Base-by-base conservation (phyloP, 2,329 filamentous ascomycete genomes). In the Xylaria sp. region DNA sequence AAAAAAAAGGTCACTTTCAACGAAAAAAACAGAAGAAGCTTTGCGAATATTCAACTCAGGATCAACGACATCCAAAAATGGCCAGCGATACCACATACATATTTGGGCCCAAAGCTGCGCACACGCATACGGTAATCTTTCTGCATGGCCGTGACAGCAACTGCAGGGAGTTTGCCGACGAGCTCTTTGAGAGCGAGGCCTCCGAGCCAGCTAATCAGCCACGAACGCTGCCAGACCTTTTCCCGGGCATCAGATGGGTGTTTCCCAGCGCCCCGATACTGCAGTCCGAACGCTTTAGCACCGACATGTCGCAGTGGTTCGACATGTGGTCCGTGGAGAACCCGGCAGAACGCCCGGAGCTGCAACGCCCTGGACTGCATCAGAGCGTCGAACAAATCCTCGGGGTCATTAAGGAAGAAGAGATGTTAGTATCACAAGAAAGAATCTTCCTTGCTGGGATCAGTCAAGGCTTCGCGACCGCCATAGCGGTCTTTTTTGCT, bases 321-420 rank as follows among this genome's bases (percentile, higher is more conserved):
- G 78, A 79, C 83, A 85, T 66, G 83, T 83, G 56, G 87, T 87
- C 87, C 76, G 71, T 86, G 81, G 48, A 89, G 78, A 67, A 86
- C 79, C 67, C 83, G 79, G 65, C 86, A 79, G 73, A 75, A 28
- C 48, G 28, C 1, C 43, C 62, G 1, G 72, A 75, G 58, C 63
- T 77, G 0, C 77, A 80, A 52, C 41, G 57, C 8, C 55, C 58
- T 3, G 75, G 76, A 0, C 68, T 80, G 8, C 52, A 51, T 4
- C n/a, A 71, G 2, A 78, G 77, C 58, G 61, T 77, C 39, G 33
- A 65, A 8, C 48, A 28, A 18, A 49, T 80, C 5, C 43, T 70
- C 25, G 23, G 54, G 0, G 31, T 77, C 1, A 60, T 79, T 4
- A 25, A 68, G 3, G 28, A 72, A 9, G 78, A 80, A 62, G 73